Base-by-base conservation (phyloP, 345 rosid species). In the Euphorbia peplus region DNA sequence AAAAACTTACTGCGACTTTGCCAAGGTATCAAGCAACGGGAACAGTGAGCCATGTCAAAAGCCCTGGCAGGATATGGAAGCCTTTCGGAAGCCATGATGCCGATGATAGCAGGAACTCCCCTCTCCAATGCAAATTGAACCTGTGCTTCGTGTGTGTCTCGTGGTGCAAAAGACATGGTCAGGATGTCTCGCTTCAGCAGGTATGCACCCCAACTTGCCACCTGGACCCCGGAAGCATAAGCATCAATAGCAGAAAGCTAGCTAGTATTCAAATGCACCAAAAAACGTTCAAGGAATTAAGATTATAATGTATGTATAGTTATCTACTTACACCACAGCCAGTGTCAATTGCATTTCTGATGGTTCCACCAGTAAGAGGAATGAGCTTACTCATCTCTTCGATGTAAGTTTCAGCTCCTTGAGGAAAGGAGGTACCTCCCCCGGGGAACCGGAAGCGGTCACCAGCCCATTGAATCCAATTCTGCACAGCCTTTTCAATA, bases 1-100 rank as follows among this genome's bases (percentile, higher is more conserved):
- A 11, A 82, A 56, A 6, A 4, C 1, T 59, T 87, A 95, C 99
- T 88, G 30, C 76, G 70, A 9, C 82, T 62, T 9, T 68, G 62
- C 99, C 99, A 95, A 50, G 97, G 97, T 73, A 95, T 95, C 77
- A 90, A 80, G 83, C 97, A 95, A 60, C 99, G 97, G 70, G 98
- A 95, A 62, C 97, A 95, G 55, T 95, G 97, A 61, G 99, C 99
- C 84, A 95, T 81, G 74, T 95, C 99, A 44, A 95, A 95, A 74
- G 97, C 88, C 82, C 99, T 85, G 39, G 99, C 88, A 5, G 99
- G 96, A 73, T 88, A 95, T 65, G 97, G 96, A 83, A 88, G 93
- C 69, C 98, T 84, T 73, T 82, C 79, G 5, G 99, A 85, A 71
- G 83, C 89, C 95, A 95, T 85, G 56, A 95, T 73, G 46, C 93